Base-by-base conservation (phyloP, 2,329 filamentous ascomycete species). In the Aureobasidium sp. region DNA sequence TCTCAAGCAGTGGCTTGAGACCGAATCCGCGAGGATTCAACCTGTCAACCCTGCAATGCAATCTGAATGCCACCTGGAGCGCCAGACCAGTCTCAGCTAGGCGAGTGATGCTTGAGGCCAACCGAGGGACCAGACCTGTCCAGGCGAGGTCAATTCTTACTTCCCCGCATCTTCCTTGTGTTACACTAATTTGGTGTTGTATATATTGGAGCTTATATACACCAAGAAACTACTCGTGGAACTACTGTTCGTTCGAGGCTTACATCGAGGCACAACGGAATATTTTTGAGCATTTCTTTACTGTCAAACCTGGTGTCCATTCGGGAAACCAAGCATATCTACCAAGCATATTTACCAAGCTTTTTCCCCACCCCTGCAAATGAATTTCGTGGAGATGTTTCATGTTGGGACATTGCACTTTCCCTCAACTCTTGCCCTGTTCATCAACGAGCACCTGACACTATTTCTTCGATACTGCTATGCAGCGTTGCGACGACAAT, bases 21-120 rank as follows among this genome's bases (percentile, higher is more conserved):
- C 72, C 11, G 73, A 2, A 66, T 74, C 21, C 76, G 77, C 61
- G 66, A 64, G 3, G 67, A 70, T 10, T 67, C 64, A 21, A 76
- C 73, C 1, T 78, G 73, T 78, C 39, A 78, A 78, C 58, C 74
- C 78, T 7, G 75, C 1, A 78, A 78, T 63, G 59, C 44, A 55
- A 36, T 10, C 14, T 61, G 41, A 55, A 61, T 21, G 59, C 59
- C 30, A 61, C 59, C 5, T 61, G 29, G 50, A 39, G 0, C 59
- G 55, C 16, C 59, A 55, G 41, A 55, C 57, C 11, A 25, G 57
- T 14, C 41, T 55, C 16, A 37, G 16, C 9, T 55, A 41, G 37
- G 42, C 21, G 6, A 34, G 3, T 30, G 9, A 21, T 13, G 10
- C 2, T 34, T 7, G 25, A 8, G 25, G 9, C 21, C 21, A 21